phyloP scores from a whole-genome alignment of 2,329 filamentous ascomycete genomes.

The Stemphylium lycopersici region DNA sequence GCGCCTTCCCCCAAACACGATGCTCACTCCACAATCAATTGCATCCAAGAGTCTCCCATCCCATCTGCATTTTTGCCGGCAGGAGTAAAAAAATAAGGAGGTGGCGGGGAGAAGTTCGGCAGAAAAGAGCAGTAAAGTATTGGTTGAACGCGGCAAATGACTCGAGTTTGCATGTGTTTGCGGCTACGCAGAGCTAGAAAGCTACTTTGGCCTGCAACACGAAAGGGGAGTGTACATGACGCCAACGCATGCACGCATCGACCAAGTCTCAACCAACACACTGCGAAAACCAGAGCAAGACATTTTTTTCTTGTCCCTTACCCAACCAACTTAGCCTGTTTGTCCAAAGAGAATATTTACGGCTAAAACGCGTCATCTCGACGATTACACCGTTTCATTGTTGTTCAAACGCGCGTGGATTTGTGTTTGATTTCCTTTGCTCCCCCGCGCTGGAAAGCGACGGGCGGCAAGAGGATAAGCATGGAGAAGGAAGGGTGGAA shows the following conservation, averaged over 20 bases:
- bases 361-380: slow-evolving; percentile 2
- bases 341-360: slow-evolving; percentile 1
- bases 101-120: slow-evolving; percentile 1
- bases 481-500: no score
- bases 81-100: neutral
- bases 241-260: slow-evolving; percentile 38
- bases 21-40: slow-evolving; percentile 4
- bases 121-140: neutral
- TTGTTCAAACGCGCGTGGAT: no score
- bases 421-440: no score
- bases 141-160: slow-evolving; percentile 20
- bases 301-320: neutral
- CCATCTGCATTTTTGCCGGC: slow-evolving; percentile 1
- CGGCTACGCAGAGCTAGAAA: slow-evolving; percentile 22
- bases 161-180: slow-evolving; percentile 23
- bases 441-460: no score
- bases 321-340: slow-evolving; percentile 33
- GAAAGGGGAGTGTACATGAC: slow-evolving; percentile 37
- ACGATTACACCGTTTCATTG: neutral
- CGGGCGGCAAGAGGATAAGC: no score
- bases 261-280: slow-evolving; percentile 21
- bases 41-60: neutral
- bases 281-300: slow-evolving; percentile 10
- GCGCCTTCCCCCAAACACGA: slow-evolving; percentile 20
- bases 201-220: slow-evolving; percentile 19